These are phyloP conservation scores for Bimuria novae-zelandiae DNA, from an alignment of 2,329 filamentous ascomycete genomes.

Conservation along the genomic window DNA sequence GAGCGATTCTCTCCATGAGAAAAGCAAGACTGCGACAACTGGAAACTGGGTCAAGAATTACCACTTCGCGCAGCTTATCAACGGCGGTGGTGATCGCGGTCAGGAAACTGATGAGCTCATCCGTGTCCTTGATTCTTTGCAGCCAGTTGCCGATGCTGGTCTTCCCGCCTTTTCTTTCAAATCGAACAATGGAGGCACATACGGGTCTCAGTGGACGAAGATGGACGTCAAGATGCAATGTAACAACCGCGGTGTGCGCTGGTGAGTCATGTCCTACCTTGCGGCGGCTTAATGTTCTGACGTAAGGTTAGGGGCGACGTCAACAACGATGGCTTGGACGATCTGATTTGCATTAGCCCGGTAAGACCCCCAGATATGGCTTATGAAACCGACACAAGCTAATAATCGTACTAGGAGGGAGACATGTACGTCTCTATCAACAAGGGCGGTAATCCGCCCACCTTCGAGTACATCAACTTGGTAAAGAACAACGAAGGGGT, in stretches of 20 bases:
- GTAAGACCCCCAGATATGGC: neutral
- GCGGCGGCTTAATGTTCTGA: neutral
- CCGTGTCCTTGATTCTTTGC: conserved; percentile 5
- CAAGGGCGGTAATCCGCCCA: conserved; percentile 24
- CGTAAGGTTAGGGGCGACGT: conserved; percentile 20
- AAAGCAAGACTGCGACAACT: neutral
- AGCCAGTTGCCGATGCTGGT: neutral
- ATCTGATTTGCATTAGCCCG: conserved; percentile 32
- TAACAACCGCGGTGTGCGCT: conserved; percentile 15
- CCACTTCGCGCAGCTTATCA: conserved; percentile 16
- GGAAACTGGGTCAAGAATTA: conserved; percentile 9
- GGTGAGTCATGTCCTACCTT: neutral
- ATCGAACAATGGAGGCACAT: neutral
- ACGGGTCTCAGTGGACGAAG: neutral
- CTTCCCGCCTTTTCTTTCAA: conserved; percentile 1
- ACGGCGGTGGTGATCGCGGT: conserved; percentile 1
- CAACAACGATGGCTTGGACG: conserved; percentile 37
- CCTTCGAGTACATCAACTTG: conserved; percentile 24
- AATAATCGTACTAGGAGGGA: conserved; percentile 20
- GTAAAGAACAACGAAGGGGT: conserved; percentile 14
- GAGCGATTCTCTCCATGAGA: neutral
- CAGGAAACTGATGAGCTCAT: conserved; percentile 14
- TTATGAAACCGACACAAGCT: neutral
- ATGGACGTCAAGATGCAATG: conserved; percentile 6
- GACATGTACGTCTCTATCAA: conserved; percentile 26